Evolutionary conservation across 208 protist genomes (phyloP), one percentile per base, ranked within the genome.

Genomic region (Leishmania mexicana): DNA sequence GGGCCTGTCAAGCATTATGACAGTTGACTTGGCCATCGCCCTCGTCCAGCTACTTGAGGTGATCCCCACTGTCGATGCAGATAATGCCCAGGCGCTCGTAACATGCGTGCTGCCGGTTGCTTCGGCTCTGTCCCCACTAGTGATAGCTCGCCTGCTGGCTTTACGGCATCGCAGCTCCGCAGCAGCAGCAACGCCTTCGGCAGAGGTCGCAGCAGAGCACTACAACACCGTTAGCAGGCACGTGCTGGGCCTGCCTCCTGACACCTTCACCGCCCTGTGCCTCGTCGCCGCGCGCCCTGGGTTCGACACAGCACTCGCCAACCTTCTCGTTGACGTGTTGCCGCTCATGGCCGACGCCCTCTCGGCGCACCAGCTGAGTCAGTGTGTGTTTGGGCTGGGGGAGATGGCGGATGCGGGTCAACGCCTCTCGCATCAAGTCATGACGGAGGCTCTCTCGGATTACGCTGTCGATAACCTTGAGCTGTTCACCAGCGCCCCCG

Each of bases 401-500:
- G 84, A 96, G 75, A 81, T 93, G 70, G 53, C 58, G 15, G 85
- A 89, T 49, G 88, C 93, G 1, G 93, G 94, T 3, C 87, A 90
- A 79, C 85, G 90, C 15, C 88, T 97, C 40, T 83, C 87, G 13
- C 93, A 97, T 80, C 93, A 97, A 77, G 78, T 97, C 38, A 85
- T 91, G 76, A 85, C 86, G 24, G 91, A 94, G 78, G 84, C 75
- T 10, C 81, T 89, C 15, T 90, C 90, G 10, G 93, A 95, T 79
- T 96, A 96, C 77, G 92, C 83, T 19, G 81, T 97, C 38, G 92
- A 97, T 75, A 82, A 94, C 68, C 85, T 87, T 10, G 85, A 95
- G 67, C 81, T 95, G 24, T 94, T 97, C 81, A 90, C 84, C 53
- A 88, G 85, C 72, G 93, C 89, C 1, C 82, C 38, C 7, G 89